Evolutionary conservation across 805 yeast species (phyloP).

Genomic region (Tetrapisispora fleetii): DNA sequence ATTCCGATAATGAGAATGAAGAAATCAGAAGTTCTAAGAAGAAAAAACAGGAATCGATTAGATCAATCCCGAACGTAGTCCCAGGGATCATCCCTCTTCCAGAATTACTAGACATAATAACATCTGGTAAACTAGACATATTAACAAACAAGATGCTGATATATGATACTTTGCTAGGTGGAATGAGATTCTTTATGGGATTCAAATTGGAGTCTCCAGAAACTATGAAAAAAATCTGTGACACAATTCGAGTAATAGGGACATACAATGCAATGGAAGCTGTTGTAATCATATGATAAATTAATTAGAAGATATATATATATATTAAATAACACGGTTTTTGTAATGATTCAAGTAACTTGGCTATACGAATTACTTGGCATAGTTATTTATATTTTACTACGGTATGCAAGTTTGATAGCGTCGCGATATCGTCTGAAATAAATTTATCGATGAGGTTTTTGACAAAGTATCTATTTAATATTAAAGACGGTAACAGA

Average conservation of each 20-base stretch:
- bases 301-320: background rate
- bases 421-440: background rate
- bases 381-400: background rate
- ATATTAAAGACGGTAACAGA: background rate
- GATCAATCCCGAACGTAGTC: conserved; percentile 32
- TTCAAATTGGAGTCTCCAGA: conserved; percentile 15
- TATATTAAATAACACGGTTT: no score
- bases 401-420: background rate
- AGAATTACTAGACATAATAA: conserved; percentile 34
- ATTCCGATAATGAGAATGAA: background rate
- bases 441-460: background rate
- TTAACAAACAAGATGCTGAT: conserved; percentile 19
- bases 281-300: conserved; percentile 16
- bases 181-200: conserved; percentile 19
- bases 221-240: conserved; percentile 28
- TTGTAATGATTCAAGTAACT: no score
- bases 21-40: background rate
- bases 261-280: conserved; percentile 28
- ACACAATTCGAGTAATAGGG: conserved; percentile 38
- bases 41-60: background rate
- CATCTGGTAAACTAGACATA: conserved; percentile 19
- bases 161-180: conserved; percentile 16
- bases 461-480: background rate
- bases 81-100: conserved; percentile 44
- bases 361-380: background rate